Evolutionary conservation across 495 filamentous ascomycete species (phyloP).

Genomic region (Penicillium lagena): DNA sequence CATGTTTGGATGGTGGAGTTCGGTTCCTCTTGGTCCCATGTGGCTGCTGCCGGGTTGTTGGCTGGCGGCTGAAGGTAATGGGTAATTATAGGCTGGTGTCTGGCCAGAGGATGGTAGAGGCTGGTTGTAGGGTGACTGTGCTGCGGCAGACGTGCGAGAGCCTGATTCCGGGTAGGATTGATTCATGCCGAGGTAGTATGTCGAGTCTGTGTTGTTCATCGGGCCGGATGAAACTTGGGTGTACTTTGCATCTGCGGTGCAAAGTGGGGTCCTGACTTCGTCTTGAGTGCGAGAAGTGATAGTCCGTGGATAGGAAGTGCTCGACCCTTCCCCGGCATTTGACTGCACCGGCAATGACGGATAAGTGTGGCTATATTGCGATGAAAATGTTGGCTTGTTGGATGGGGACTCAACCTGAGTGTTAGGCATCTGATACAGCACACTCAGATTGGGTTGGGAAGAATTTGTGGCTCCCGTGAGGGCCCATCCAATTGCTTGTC

Average conservation of each 20-base stretch:
- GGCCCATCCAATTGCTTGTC: constrained; percentile 64
- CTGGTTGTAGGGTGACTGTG: constrained; percentile 42
- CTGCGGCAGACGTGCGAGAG: constrained; percentile 23
- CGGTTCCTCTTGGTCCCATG: constrained; percentile 24
- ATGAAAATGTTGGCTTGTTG: constrained; percentile 18
- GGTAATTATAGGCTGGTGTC: constrained; percentile 16
- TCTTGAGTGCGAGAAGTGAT: constrained; percentile 10
- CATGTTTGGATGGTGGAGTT: constrained; percentile 27
- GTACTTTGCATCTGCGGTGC: constrained; percentile 14
- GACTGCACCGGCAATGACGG: constrained; percentile 16
- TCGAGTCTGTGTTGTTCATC: constrained; percentile 8
- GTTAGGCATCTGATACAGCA: constrained; percentile 57
- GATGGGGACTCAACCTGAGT: constrained; percentile 12
- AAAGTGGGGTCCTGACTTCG: constrained; percentile 10
- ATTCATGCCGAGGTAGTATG: constrained; percentile 27
- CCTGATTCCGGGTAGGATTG: constrained; percentile 18
- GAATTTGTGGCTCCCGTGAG: constrained; percentile 78
- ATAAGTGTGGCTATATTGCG: constrained; percentile 32
- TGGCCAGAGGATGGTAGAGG: constrained; percentile 29
- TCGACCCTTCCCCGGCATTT: constrained; percentile 11
- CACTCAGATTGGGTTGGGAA: constrained; percentile 68
- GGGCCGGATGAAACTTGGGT: constrained; percentile 9
- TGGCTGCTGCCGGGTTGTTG: constrained; percentile 29
- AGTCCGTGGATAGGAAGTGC: constrained; percentile 15
- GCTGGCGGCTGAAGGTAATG: constrained; percentile 25